phyloP scores from a whole-genome alignment of 192 early-diverging fungal genomes.

The Spinellus fusiger region DNA sequence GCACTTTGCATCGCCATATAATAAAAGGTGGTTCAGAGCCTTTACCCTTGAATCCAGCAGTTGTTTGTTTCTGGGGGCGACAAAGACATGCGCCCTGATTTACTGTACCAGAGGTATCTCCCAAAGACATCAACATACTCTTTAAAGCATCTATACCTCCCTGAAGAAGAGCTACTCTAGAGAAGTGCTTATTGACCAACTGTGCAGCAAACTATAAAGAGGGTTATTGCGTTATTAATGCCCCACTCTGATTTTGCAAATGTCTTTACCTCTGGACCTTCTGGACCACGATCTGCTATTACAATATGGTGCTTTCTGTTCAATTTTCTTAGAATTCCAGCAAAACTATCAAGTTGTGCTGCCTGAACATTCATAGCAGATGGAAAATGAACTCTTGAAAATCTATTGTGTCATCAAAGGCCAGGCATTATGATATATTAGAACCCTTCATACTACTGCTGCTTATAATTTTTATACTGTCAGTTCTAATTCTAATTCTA shows the following conservation, averaged over 20 bases:
- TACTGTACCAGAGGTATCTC: neutral
- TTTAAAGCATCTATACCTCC: conserved; percentile 48
- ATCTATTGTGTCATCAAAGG: conserved; percentile 27
- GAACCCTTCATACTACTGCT: neutral
- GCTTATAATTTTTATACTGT: neutral
- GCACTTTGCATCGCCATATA: conserved; percentile 31
- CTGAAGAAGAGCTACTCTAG: conserved; percentile 41
- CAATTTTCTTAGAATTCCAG: conserved; percentile 37
- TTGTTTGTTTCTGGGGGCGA: conserved; percentile 29
- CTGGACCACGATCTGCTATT: conserved; percentile 34
- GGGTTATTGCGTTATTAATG: no score
- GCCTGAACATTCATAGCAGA: conserved; percentile 45
- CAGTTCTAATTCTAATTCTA: no score
- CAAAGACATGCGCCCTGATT: conserved; percentile 21
- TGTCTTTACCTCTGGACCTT: conserved; percentile 50
- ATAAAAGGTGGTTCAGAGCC: conserved; percentile 32
- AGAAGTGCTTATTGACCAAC: conserved; percentile 37
- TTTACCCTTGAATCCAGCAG: conserved; percentile 30
- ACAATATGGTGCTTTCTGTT: conserved; percentile 52
- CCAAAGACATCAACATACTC: neutral
- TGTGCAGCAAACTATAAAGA: conserved; percentile 40
- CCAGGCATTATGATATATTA: neutral
- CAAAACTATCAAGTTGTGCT: conserved; percentile 34
- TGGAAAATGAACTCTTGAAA: conserved; percentile 48
- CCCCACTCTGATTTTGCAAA: no score